Base-by-base conservation (phyloP, 2,329 filamentous ascomycete species). In the Davidsoniella australis region DNA sequence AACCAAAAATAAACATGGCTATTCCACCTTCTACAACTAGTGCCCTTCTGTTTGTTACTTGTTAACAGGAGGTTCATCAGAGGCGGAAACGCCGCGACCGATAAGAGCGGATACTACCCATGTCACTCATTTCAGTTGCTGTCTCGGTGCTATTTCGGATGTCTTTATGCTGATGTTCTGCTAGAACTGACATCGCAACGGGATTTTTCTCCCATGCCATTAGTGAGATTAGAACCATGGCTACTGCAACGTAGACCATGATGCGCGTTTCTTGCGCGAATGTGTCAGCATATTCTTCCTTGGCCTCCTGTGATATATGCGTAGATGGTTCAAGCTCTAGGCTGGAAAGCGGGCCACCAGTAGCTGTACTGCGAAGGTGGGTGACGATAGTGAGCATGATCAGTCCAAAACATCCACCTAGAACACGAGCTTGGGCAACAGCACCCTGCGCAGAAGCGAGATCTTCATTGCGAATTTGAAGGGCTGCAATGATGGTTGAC, bases 341-440 rank as follows among this genome's bases (percentile, higher is more conserved):
- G 63, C 49, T 72, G 57, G 26, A 59, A 10, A 60, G 56, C 9
- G 74, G 60, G 36, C 64, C 58, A 24, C 55, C 54, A 41, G 67
- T 63, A 12, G 29, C 29, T 33, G 8, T 10, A 40, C 68, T 63
- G 48, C 65, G 63, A 29, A 59, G 56, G 56, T 75, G 75, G 59
- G 77, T 72, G 9, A 80, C 65, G 12, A 76, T 68, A n/a, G 72
- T 77, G 54, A 75, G 76, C 20, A 71, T 59, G 0, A 75, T 70
- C 41, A 80, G 65, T 1, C 76, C 76, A 24, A 79, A 65, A 37
- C 72, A 72, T 2, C 76, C 76, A 1, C 76, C 76, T 2, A 80
- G 61, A 0, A 79, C 71, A 12, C 76, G 68, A 1, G 72, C 68
- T 59, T 80, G 76, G 1, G 76, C 72, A 8, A 78, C 66, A 4